A percentile compares a stretch with the other conserved stretches of the same genome.
These are phyloP conservation scores for Daldinia caldariorum DNA, from an alignment of 495 filamentous ascomycete genomes.

Conservation along the genomic window DNA sequence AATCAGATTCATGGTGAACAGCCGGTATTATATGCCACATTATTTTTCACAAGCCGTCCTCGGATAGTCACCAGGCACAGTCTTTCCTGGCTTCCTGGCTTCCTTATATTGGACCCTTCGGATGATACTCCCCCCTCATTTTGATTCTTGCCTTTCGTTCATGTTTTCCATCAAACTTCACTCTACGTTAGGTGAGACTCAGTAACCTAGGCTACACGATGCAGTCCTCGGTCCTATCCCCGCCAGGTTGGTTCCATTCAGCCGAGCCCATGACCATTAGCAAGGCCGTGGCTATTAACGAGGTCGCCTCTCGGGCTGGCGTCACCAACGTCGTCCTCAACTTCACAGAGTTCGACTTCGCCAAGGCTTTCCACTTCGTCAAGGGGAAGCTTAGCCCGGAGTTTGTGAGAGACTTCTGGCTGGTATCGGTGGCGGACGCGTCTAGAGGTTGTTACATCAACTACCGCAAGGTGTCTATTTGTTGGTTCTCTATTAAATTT, in stretches of 20 bases:
- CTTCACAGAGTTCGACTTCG: not conserved
- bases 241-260: not conserved
- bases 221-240: not conserved
- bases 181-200: too few species aligned
- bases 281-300: not conserved
- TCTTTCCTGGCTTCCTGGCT: too few species aligned
- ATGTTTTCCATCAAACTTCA: not conserved
- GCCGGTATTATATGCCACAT: not conserved
- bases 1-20: not conserved
- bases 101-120: not conserved
- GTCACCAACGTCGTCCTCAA: not conserved
- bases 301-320: not conserved
- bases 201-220: not conserved
- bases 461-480: not conserved
- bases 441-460: not conserved
- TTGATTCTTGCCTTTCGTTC: not conserved
- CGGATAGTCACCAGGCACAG: not conserved
- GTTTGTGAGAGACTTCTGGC: not conserved
- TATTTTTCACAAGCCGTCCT: not conserved
- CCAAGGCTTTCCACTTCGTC: slow-evolving; percentile 7
- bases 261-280: not conserved
- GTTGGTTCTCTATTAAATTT: slow-evolving; percentile 2
- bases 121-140: too few species aligned
- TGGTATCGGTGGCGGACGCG: not conserved
- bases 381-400: not conserved